Evolutionary conservation across 371 early-diverging fungal genomes (phyloP), one percentile per base, ranked within the genome.

Genomic region (Rhizomucor pusillus): DNA sequence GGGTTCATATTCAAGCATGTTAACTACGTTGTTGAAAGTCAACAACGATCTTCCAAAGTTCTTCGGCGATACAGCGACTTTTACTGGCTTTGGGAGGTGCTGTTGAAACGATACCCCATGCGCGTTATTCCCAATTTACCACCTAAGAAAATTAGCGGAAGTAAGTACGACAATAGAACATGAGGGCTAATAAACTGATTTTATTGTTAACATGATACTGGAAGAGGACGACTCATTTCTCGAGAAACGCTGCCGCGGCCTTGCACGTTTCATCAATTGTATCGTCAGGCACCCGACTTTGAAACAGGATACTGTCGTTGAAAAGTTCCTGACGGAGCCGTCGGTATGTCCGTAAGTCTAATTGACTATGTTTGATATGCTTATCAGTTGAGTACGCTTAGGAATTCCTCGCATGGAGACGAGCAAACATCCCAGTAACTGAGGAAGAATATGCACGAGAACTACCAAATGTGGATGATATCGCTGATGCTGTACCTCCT

Each of bases 51-150:
- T 33, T 71, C 82, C 11, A 76, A 69, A 37, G 91, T 90, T 0
- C 60, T 84, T 16, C 79, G 93, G 20, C 82, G 93, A 50, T 93
- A 90, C 66, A 90, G 88, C 54, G 93, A 93, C 61, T 92, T 93
- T 62, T 82, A 82, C 70, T 90, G 91, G 91, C 65, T 93, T 29
- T 72, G 80, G 57, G 88, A 88, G 48, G 73, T 85, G 22, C 65
- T 93, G 4, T 51, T 65, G 20, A 85, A 81, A 46, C 72, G 86
- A 36, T 93, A 91, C 57, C 90, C 90, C 11, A 87, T 77, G 51
- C 75, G 93, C 23, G 83, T 81, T 54, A 69, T 86, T n/a, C 82
- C 87, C 11, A 78, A 77, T 50, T 60, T 87, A 37, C 87, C 87
- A 46, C 86, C 87, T 0, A 87, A 87, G 60, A 77, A 84, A 34